Evolutionary conservation across 1,284 basidiomycete genomes (phyloP), one percentile per base, ranked within the genome.

Genomic region (Austroboletus niveus): DNA sequence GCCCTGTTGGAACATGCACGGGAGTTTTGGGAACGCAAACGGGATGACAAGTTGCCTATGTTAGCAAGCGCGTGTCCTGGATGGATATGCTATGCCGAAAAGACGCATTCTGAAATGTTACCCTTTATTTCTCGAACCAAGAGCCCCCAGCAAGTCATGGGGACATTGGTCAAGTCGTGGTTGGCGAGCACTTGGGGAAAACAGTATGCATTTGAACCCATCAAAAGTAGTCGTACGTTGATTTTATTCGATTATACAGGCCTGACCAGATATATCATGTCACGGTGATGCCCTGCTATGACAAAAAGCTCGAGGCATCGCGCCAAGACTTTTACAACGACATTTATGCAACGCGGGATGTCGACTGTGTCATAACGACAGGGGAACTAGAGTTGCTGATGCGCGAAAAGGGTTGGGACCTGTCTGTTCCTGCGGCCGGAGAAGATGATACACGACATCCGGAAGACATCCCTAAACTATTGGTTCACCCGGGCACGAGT

Each of bases 71-170:
- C 96, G 11, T 99, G 97, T 73, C 97, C 97, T 0, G 97, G 97
- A 24, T 99, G 97, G 97, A 89, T 99, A 51, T 99, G 96, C 70
- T 99, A 98, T 66, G 96, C 95, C 15, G 97, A 99, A 73, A 99
- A 99, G 77, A 89, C 96, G 0, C 96, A 98, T 65, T 78, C 88
- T 2, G 95, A 97, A 68, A 87, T 99, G 76, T 69, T 99, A 10
- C 93, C 94, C 1, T 93, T 94, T 62, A 87, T 99, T 52, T 84
- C 89, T 42, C 77, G 76, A 27, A 92, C 92, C 39, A 94, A 97
- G 72, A 96, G 92, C 62, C 89, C 94, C 9, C 95, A 98, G 69
- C 94, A 94, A 61, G 79, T 97, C 47, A 93, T 96, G 82, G 97
- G 97, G 6, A 88, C 89, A 3, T 72, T 99, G 41, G 92, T 95